These are phyloP conservation scores for Baorangia bicolor DNA, from an alignment of 768 basidiomycete genomes.

Conservation along the genomic window DNA sequence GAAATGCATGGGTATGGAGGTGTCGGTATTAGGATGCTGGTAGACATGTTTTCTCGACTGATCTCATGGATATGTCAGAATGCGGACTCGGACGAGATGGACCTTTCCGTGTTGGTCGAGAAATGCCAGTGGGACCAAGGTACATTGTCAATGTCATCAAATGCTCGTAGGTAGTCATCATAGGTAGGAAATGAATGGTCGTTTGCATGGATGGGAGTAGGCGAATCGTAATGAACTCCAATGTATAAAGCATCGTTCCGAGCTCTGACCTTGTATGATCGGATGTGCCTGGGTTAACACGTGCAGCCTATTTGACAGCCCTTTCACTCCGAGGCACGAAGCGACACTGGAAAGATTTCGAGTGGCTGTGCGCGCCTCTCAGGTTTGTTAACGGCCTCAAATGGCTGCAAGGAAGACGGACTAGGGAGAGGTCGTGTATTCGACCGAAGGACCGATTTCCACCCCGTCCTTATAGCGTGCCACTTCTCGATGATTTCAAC, in stretches of 20 bases:
- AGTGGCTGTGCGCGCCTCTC: slow-evolving; percentile 32
- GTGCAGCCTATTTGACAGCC: slow-evolving; percentile 28
- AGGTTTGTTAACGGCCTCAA: not conserved
- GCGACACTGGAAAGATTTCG: slow-evolving; percentile 40
- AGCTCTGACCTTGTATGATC: not conserved
- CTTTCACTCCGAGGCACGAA: slow-evolving; percentile 37
- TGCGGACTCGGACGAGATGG: no score
- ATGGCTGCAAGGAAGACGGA: slow-evolving; percentile 13
- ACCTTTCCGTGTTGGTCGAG: not conserved
- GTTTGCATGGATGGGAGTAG: not conserved
- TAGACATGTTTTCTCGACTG: slow-evolving; percentile 19
- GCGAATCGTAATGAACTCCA: not conserved
- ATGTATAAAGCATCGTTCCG: not conserved
- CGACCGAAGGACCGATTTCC: slow-evolving; percentile 33
- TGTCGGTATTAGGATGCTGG: slow-evolving; percentile 51
- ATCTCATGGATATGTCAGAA: not conserved
- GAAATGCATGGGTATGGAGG: slow-evolving; percentile 34
- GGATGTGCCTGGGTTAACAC: not conserved
- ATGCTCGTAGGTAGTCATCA: not conserved
- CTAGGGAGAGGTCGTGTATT: slow-evolving; percentile 38
- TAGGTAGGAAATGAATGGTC: not conserved
- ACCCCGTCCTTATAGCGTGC: slow-evolving; percentile 34
- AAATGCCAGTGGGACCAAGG: not conserved
- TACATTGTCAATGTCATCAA: not conserved
- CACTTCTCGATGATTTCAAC: slow-evolving; percentile 40